These are phyloP conservation scores for Rubia tinctorum DNA, from an alignment of 305 asterid genomes.

Conservation along the genomic window DNA sequence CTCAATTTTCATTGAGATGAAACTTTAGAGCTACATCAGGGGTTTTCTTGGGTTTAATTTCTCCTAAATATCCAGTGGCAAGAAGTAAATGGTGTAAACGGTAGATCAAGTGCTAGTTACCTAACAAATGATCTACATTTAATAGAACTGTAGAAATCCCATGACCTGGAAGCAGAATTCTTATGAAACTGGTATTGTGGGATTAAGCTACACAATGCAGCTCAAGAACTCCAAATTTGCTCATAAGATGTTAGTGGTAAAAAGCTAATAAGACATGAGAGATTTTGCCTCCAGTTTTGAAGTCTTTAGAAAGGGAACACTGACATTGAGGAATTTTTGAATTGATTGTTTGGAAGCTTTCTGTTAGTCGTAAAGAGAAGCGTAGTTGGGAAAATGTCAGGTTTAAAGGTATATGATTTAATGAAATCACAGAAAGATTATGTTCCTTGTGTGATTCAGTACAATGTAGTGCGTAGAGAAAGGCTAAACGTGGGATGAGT, in stretches of 20 bases:
- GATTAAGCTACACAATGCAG: conserved; percentile 42
- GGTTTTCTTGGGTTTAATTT: conserved; percentile 27
- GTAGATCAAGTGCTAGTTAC: conserved; percentile 1
- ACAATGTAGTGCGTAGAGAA: conserved; percentile 79
- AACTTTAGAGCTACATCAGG: conserved; percentile 18
- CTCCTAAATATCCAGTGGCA: conserved; percentile 9
- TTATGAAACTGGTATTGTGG: conserved; percentile 16
- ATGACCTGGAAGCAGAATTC: conserved; percentile 30
- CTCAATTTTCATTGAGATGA: background rate
- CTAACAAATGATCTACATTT: conserved; percentile 9
- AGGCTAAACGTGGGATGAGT: conserved; percentile 88
- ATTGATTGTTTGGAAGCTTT: conserved; percentile 50
- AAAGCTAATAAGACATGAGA: conserved; percentile 51
- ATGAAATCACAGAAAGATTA: conserved; percentile 73
- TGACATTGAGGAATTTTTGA: conserved; percentile 57
- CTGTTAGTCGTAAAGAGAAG: conserved; percentile 80
- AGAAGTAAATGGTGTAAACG: background rate
- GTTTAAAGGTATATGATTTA: conserved; percentile 70
- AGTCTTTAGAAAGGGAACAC: conserved; percentile 46
- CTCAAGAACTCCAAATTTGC: conserved; percentile 41
- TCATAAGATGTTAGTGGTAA: conserved; percentile 39
- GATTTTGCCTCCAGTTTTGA: conserved; percentile 54
- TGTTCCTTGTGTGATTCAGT: conserved; percentile 76
- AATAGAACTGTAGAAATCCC: conserved; percentile 17
- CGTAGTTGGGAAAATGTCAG: conserved; percentile 62